A percentile compares a stretch with the other conserved stretches of the same genome.
Conservation (phyloP, 257 asterid species). For the Henckelia pumila region DNA sequence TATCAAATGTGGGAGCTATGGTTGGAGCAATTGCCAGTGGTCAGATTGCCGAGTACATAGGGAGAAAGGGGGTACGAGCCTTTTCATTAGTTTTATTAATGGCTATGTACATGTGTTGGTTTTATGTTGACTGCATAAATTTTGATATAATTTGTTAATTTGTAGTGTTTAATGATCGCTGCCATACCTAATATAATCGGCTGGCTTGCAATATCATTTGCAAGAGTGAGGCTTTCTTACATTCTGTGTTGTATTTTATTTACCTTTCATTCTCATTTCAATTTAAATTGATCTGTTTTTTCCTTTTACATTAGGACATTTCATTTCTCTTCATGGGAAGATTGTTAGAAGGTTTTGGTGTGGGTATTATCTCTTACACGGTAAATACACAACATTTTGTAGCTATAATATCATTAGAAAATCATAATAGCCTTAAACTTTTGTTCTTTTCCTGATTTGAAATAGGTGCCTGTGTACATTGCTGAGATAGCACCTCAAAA, state of each 20-base stretch:
- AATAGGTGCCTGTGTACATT: constrained; percentile 69
- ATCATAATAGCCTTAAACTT: neutral
- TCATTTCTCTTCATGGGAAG: constrained; percentile 43
- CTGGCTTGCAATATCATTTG: constrained; percentile 90
- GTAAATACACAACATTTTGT: constrained; percentile 22
- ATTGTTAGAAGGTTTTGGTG: constrained; percentile 42
- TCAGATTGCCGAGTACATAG: constrained; percentile 93
- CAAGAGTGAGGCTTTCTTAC: constrained; percentile 48
- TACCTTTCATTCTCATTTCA: neutral
- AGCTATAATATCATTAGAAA: constrained; percentile 9
- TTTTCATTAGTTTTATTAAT: neutral
- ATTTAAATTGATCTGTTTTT: neutral
- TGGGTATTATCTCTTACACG: constrained; percentile 45
- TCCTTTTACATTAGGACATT: constrained; percentile 21
- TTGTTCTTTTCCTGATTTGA: constrained; percentile 3
- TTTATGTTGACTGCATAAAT: neutral
- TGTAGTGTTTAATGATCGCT: constrained; percentile 85
- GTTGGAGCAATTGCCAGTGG: constrained; percentile 98
- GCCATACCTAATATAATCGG: constrained; percentile 92
- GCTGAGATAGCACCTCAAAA: constrained; percentile 81
- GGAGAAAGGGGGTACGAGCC: constrained; percentile 80
- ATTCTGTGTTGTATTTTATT: neutral
- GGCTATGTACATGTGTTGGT: neutral
- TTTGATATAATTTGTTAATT: constrained; percentile 12
- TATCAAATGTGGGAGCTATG: constrained; percentile 95